A percentile compares a stretch with the other conserved stretches of the same genome.
These are phyloP conservation scores for Fusarium haematococcum DNA, from an alignment of 2,329 filamentous ascomycete species.

Conservation along the genomic window DNA sequence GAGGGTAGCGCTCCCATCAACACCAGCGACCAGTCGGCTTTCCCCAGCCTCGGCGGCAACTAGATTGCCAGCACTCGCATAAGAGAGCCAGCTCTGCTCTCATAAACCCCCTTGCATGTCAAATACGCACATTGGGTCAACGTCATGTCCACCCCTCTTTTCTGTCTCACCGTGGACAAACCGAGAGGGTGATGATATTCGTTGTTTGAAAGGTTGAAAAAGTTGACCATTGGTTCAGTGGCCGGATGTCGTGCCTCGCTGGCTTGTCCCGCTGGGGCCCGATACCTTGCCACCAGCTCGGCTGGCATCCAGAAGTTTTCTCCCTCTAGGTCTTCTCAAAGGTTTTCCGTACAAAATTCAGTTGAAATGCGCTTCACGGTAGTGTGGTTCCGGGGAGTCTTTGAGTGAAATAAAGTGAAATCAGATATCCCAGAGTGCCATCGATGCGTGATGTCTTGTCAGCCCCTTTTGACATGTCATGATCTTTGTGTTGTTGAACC, in stretches of 20 bases:
- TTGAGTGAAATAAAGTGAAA: constrained; percentile 1
- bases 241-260: constrained; percentile 34
- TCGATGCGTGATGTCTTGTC: not conserved
- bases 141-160: constrained; percentile 31
- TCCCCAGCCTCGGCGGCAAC: constrained; percentile 71
- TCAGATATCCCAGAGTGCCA: not conserved
- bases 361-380: constrained; percentile 42
- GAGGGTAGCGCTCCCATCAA: constrained; percentile 59
- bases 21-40: constrained; percentile 68
- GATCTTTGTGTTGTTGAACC: not conserved
- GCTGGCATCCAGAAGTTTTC: constrained; percentile 43
- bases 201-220: constrained; percentile 50
- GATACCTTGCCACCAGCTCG: constrained; percentile 43
- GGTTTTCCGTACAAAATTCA: constrained; percentile 47
- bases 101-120: constrained; percentile 28
- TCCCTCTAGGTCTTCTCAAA: constrained; percentile 48
- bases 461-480: not conserved
- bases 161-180: not conserved
- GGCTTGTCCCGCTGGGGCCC: constrained; percentile 28
- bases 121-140: constrained; percentile 39
- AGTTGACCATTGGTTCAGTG: constrained; percentile 48
- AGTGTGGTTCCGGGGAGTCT: not conserved
- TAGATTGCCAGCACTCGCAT: constrained; percentile 47
- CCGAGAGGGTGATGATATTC: constrained; percentile 30
- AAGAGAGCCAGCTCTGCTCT: constrained; percentile 25